Evolutionary conservation across 768 basidiomycete genomes (phyloP).

Genomic region (Gymnopilus dilepis): DNA sequence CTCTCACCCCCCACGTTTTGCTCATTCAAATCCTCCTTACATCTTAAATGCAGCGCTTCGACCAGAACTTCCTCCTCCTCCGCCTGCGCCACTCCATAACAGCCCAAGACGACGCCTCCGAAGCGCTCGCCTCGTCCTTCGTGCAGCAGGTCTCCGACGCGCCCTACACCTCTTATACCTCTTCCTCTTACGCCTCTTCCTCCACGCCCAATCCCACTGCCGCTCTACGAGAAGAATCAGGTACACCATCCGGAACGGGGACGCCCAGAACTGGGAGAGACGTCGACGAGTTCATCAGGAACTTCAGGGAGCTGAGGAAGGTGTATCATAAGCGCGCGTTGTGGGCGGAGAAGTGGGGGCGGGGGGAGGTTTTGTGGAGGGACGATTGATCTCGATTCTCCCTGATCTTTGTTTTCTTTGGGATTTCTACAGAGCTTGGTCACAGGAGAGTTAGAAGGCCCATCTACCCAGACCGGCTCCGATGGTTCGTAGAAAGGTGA

Average conservation of each 20-base stretch:
- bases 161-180: no score
- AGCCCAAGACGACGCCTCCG: constrained; percentile 89
- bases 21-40: constrained; percentile 2
- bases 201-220: no score
- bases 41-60: constrained; percentile 73
- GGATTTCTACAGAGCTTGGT: no score
- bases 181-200: no score
- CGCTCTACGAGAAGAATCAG: constrained; percentile 18
- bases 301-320: constrained; percentile 87
- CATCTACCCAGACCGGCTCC: no score
- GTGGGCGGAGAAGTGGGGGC: constrained; percentile 88
- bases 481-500: no score
- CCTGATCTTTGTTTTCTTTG: no score
- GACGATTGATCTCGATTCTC: constrained; percentile 52
- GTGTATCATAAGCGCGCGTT: constrained; percentile 93
- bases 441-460: no score
- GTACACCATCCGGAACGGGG: constrained; percentile 32
- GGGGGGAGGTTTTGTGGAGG: constrained; percentile 86
- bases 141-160: constrained; percentile 60
- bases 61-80: constrained; percentile 86
- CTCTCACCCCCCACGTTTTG: neutral
- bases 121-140: constrained; percentile 83
- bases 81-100: constrained; percentile 87
- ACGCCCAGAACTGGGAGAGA: constrained; percentile 54
- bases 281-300: constrained; percentile 85